Evolutionary conservation across 2,329 filamentous ascomycete genomes (phyloP), one percentile per base, ranked within the genome.

Genomic region (Aspergillus fumigatus): DNA sequence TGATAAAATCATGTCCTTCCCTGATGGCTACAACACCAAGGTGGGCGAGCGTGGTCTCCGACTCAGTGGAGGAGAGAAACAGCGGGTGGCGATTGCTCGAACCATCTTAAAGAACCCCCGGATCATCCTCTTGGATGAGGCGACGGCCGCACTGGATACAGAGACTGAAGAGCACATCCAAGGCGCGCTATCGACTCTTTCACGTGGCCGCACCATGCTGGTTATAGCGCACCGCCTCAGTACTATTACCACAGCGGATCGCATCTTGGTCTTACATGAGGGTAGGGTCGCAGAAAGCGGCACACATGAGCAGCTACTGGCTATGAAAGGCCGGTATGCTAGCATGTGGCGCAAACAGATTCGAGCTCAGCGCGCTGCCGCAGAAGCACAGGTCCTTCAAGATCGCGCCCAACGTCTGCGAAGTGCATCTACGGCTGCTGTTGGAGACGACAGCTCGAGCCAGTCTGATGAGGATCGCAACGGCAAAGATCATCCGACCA

Each of bases 101-200:
- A 96, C 92, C 0, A 94, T 97, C 61, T 81, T 97, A 63, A 97
- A 97, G 75, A 86, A 96, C 64, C 92, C 92, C 1, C 87, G 88
- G 52, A 92, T 97, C 67, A 96, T 96, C 69, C 88, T 97, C 76
- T 80, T 97, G 41, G 92, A 97, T 70, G 92, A 97, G 75, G 92
- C 92, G 11, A 97, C 92, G 1, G 93, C 92, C 35, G 92, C 92
- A 9, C 80, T 97, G 29, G 92, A 97, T 70, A 92, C 90, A 0
- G 90, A 94, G 63, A 97, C 92, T 0, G 92, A 97, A 73, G 89
- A 95, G 72, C 89, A 95, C 70, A 96, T 97, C 58, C 92, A 97
- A 74, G 84, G 88, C 57, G 92, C 92, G 38, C 83, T 99, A 32
- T 87, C 87, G 56, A 90, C 84, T 14, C 84, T 97, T 49, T 90